Evolutionary conservation across 2,329 filamentous ascomycete species (phyloP).

Genomic region (Aotearoamyces nothofagi): DNA sequence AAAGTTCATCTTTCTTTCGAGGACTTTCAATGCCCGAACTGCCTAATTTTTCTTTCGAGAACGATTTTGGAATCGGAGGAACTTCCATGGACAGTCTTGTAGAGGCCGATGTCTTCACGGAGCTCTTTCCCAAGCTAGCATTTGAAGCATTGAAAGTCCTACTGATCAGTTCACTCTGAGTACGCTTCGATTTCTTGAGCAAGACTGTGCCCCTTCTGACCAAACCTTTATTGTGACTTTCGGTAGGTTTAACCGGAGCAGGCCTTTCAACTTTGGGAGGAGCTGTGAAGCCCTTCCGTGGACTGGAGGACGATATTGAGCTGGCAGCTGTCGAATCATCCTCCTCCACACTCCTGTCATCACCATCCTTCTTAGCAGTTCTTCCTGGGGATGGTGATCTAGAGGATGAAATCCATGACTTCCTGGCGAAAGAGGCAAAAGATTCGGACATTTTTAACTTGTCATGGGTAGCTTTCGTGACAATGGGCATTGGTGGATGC

Average conservation of each 20-base stretch:
- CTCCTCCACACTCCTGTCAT: slow-evolving; percentile 1
- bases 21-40: slow-evolving; percentile 14
- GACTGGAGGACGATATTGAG: slow-evolving; percentile 6
- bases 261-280: slow-evolving; percentile 11
- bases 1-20: slow-evolving; percentile 55
- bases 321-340: slow-evolving; percentile 8
- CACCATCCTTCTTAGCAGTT: slow-evolving; percentile 1
- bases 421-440: slow-evolving; percentile 31
- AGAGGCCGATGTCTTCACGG: slow-evolving; percentile 29
- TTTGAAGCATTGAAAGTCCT: slow-evolving; percentile 16
- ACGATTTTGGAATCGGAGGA: slow-evolving; percentile 26
- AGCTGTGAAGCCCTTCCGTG: slow-evolving; percentile 7
- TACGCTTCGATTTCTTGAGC: slow-evolving; percentile 14
- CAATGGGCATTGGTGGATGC: slow-evolving; percentile 17
- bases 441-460: slow-evolving; percentile 32
- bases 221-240: slow-evolving; percentile 9
- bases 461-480: slow-evolving; percentile 14
- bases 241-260: slow-evolving; percentile 5
- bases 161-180: slow-evolving; percentile 16
- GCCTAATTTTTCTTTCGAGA: slow-evolving; percentile 21
- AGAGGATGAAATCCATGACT: slow-evolving; percentile 31
- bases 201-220: slow-evolving; percentile 8
- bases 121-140: slow-evolving; percentile 24
- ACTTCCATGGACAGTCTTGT: slow-evolving; percentile 27
- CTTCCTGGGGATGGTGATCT: slow-evolving; percentile 28